Conservation (phyloP, 192 early-diverging fungal genomes). For the Coemansia sp. region DNA sequence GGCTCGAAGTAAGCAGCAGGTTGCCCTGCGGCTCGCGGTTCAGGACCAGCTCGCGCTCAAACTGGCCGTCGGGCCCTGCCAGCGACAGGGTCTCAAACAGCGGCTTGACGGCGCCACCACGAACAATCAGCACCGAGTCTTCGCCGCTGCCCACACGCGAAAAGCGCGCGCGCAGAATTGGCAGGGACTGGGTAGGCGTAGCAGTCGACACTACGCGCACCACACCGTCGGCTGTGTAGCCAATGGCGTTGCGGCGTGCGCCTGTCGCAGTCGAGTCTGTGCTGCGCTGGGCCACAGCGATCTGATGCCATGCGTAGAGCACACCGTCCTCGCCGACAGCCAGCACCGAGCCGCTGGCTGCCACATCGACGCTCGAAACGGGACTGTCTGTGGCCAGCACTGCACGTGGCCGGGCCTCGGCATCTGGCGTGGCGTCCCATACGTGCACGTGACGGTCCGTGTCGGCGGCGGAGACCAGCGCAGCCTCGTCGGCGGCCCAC, state of each 20-base stretch:
- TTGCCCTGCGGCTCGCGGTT: constrained; percentile 25
- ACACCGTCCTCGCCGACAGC: constrained; percentile 34
- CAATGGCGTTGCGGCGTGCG: constrained; percentile 11
- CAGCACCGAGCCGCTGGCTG: constrained; percentile 33
- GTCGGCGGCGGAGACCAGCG: constrained; percentile 33
- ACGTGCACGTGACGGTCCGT: constrained; percentile 42
- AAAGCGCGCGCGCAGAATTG: constrained; percentile 37
- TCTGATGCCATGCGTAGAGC: constrained; percentile 37
- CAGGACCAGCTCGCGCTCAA: constrained; percentile 20
- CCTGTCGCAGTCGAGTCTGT: background rate
- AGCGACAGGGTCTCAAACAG: constrained; percentile 44
- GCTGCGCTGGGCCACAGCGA: constrained; percentile 22
- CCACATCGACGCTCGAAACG: constrained; percentile 27
- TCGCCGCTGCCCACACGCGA: constrained; percentile 38
- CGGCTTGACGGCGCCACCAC: constrained; percentile 31
- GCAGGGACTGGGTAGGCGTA: background rate
- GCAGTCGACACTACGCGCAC: constrained; percentile 13
- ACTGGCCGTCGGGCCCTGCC: constrained; percentile 29
- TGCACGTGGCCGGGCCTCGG: constrained; percentile 12
- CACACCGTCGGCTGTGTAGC: constrained; percentile 32
- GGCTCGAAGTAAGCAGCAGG: constrained; percentile 5
- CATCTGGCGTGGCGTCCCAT: constrained; percentile 27
- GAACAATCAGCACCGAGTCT: constrained; percentile 33
- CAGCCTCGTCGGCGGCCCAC: constrained; percentile 42
- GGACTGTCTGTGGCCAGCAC: constrained; percentile 33